Conservation (phyloP, 805 yeast genomes). For the Pichia nakasei region DNA sequence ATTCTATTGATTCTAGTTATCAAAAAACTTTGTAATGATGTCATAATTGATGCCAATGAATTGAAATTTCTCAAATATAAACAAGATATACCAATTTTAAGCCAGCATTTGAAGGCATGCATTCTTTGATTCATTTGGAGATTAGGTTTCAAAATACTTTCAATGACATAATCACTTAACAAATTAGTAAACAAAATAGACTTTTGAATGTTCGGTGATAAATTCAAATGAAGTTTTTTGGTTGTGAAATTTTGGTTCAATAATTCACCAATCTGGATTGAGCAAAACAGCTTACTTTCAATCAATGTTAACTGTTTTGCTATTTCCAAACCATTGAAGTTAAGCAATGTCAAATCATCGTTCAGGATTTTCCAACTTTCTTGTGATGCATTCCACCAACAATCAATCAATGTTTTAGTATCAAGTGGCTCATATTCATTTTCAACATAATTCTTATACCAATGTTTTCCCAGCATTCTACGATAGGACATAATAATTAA, state of each 20-base stretch:
- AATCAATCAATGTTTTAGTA: constrained; percentile 30
- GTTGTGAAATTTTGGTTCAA: constrained; percentile 55
- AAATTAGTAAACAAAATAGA: constrained; percentile 63
- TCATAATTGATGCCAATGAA: constrained; percentile 70
- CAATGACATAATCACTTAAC: constrained; percentile 63
- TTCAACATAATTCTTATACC: constrained; percentile 23
- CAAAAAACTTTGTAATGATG: constrained; percentile 65
- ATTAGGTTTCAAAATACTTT: constrained; percentile 51
- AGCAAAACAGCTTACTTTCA: constrained; percentile 58
- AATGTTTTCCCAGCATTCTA: constrained; percentile 39
- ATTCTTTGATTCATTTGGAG: constrained; percentile 41
- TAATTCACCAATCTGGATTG: constrained; percentile 57
- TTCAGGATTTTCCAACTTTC: constrained; percentile 51
- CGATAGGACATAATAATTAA: constrained; percentile 45
- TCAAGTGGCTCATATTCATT: constrained; percentile 23
- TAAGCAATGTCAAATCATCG: constrained; percentile 43
- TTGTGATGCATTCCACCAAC: constrained; percentile 44
- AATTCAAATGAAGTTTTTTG: constrained; percentile 46
- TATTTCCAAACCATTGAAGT: constrained; percentile 61
- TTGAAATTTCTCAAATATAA: constrained; percentile 68
- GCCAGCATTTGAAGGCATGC: constrained; percentile 56
- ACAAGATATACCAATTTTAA: constrained; percentile 65
- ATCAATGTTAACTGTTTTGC: constrained; percentile 71
- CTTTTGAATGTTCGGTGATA: constrained; percentile 55
- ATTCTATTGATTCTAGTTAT: constrained; percentile 52